A percentile compares a stretch with the other conserved stretches of the same genome.
These are phyloP conservation scores for Claviceps humidiphila DNA, from an alignment of 2,329 filamentous ascomycete genomes.

Conservation along the genomic window DNA sequence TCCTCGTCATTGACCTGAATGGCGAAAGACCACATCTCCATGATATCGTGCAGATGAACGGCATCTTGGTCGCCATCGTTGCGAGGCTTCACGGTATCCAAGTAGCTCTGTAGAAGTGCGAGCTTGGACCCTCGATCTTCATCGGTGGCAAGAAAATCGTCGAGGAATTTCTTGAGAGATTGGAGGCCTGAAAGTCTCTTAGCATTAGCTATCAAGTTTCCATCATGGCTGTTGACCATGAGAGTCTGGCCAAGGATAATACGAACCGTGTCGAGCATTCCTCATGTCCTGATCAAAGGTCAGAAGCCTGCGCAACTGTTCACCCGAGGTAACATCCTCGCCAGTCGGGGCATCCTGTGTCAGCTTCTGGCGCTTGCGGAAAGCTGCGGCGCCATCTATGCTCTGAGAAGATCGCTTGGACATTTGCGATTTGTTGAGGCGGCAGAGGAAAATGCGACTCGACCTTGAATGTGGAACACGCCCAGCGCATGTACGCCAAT, in stretches of 20 bases:
- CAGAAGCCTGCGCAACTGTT: constrained; percentile 56
- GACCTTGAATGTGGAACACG: not conserved
- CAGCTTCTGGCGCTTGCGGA: constrained; percentile 42
- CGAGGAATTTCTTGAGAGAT: constrained; percentile 59
- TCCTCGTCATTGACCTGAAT: constrained; percentile 67
- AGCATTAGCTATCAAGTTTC: not conserved
- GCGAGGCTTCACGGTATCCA: constrained; percentile 41
- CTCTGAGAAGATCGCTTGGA: constrained; percentile 29
- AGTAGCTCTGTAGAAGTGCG: constrained; percentile 55
- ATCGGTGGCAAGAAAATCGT: constrained; percentile 43
- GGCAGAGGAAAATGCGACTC: constrained; percentile 1
- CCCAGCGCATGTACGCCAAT: not conserved
- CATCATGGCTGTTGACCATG: not conserved
- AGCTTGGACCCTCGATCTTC: constrained; percentile 27
- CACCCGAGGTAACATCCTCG: constrained; percentile 48
- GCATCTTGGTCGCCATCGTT: constrained; percentile 30
- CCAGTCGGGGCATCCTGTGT: constrained; percentile 42
- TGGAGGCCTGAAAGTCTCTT: constrained; percentile 40
- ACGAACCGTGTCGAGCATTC: constrained; percentile 51
- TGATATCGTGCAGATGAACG: constrained; percentile 62
- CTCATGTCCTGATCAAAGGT: constrained; percentile 57
- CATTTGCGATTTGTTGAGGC: constrained; percentile 19
- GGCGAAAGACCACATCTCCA: constrained; percentile 80
- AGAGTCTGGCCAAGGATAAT: not conserved
- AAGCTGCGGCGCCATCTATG: constrained; percentile 25